Percentiles rank a stretch among this genome's conserved stretches.
Conservation (phyloP, 305 asterid species). For the Euphrasia arctica region DNA sequence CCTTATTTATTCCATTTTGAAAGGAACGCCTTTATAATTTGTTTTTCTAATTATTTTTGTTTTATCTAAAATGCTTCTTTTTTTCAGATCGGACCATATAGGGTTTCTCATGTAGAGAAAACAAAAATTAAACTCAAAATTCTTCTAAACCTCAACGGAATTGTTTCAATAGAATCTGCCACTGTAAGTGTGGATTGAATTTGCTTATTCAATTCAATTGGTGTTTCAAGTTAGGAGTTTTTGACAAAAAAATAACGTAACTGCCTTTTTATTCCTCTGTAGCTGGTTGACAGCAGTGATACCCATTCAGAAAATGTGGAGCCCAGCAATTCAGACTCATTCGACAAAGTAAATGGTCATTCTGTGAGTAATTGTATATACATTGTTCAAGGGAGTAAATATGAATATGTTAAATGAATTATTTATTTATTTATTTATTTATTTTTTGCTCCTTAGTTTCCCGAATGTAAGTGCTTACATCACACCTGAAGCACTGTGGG, state of each 20-base stretch:
- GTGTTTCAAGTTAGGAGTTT: slow-evolving; percentile 17
- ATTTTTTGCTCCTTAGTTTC: too few relatives aligned
- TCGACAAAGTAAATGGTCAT: slow-evolving; percentile 40
- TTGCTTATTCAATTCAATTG: slow-evolving; percentile 17
- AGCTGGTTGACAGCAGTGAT: slow-evolving; percentile 57
- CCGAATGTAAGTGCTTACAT: too few relatives aligned
- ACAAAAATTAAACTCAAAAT: slow-evolving; percentile 66
- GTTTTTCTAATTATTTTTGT: background rate
- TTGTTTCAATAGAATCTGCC: slow-evolving; percentile 68
- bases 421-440: too few relatives aligned
- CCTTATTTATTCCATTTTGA: slow-evolving; percentile 1
- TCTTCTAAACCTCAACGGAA: slow-evolving; percentile 78
- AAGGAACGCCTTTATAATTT: background rate
- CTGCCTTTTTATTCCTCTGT: slow-evolving; percentile 33
- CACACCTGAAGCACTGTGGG: slow-evolving; percentile 10
- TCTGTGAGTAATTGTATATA: slow-evolving; percentile 39
- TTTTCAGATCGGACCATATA: slow-evolving; percentile 85
- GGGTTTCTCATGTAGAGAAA: slow-evolving; percentile 50
- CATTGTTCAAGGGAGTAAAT: slow-evolving; percentile 14
- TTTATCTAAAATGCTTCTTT: slow-evolving; percentile 16
- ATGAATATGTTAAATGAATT: background rate
- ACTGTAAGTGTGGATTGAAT: slow-evolving; percentile 48
- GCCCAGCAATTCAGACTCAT: slow-evolving; percentile 40
- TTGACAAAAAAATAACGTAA: slow-evolving; percentile 18
- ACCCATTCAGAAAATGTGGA: slow-evolving; percentile 46